Evolutionary conservation across 306 rosid species (phyloP), one percentile per base, ranked within the genome.

Genomic region (Boehmeria nivea): DNA sequence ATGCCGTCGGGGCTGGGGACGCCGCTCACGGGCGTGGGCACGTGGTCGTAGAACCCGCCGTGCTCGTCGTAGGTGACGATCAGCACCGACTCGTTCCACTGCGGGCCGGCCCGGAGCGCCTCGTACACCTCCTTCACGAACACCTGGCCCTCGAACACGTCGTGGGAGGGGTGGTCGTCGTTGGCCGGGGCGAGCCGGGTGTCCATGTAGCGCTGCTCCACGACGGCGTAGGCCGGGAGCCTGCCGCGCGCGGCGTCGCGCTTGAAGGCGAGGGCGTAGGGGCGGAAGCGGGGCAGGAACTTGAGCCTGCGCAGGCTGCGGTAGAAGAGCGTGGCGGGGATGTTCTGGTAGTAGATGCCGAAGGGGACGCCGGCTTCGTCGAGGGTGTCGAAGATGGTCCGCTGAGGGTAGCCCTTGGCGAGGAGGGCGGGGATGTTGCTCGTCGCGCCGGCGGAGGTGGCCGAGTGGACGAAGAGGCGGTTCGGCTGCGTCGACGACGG

Each of bases 161-260:
- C 95, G 33, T 86, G 95, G 10, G 97, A 90, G 0, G 94, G 97
- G 28, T 90, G 97, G 6, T 90, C 97, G 6, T 90, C 97, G n/a
- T 80, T 90, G 3, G 83, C 97, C 0, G 95, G 91, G 0, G 59
- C 5, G 11, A 44, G 0, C 61, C 80, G 78, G 0, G 57, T 18
- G 46, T 90, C 94, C 45, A 63, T 34, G 78, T 90, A 90, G 43
- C 95, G 82, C 67, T 78, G 97, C 75, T 90, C 97, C 71, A 90
- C 74, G 64, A 86, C 95, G 61, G 67, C 63, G 51, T 86, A 86
- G 21, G 42, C 38, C 6, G 91, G 86, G 7, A 86, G 63, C 54
- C 72, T 84, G 21, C 97, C 97, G 8, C 38, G 47, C 28, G 46
- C 76, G 0, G 97, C 88, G 6, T 84, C 23, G 2, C 8, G 25